These are phyloP conservation scores for Darksidea phi DNA, from an alignment of 495 filamentous ascomycete genomes.

Conservation along the genomic window DNA sequence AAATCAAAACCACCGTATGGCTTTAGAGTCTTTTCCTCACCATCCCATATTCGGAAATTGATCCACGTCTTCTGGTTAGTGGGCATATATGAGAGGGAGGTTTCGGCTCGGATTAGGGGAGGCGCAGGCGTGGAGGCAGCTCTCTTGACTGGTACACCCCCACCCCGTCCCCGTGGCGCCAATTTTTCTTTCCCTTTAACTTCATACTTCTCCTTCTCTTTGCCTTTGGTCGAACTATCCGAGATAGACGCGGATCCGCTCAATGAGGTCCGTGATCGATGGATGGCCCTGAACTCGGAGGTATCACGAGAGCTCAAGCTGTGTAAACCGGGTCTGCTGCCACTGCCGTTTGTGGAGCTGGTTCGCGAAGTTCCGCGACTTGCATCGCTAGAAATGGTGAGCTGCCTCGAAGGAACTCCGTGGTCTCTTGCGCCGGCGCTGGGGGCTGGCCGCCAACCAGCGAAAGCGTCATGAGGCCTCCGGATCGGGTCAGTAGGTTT, in stretches of 20 bases:
- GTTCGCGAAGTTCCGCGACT: slow-evolving; percentile 24
- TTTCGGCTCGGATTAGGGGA: slow-evolving; percentile 19
- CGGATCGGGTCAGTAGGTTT: slow-evolving; percentile 20
- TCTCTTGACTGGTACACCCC: slow-evolving; percentile 34
- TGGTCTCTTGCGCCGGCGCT: slow-evolving; percentile 11
- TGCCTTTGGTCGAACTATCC: slow-evolving; percentile 11
- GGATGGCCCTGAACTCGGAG: slow-evolving; percentile 6
- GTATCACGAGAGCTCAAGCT: slow-evolving; percentile 22
- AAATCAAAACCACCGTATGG: slow-evolving; percentile 36
- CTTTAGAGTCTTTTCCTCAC: slow-evolving; percentile 20
- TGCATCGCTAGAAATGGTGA: slow-evolving; percentile 27
- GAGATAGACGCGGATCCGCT: slow-evolving; percentile 21
- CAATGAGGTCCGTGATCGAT: slow-evolving; percentile 18
- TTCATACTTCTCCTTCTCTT: slow-evolving; percentile 32
- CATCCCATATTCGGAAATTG: slow-evolving; percentile 36
- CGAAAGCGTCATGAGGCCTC: slow-evolving; percentile 28
- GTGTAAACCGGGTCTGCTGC: slow-evolving; percentile 10
- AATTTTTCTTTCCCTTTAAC: slow-evolving; percentile 34
- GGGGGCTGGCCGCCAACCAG: slow-evolving; percentile 26
- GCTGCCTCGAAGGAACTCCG: slow-evolving; percentile 12
- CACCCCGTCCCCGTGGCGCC: slow-evolving; percentile 36
- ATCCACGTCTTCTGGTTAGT: slow-evolving; percentile 30
- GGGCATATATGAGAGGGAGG: slow-evolving; percentile 3
- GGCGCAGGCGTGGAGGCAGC: slow-evolving; percentile 10
- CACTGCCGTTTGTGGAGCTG: slow-evolving; percentile 17